Conservation (phyloP, 1,284 basidiomycete genomes). For the Sporisorium reilianum region DNA sequence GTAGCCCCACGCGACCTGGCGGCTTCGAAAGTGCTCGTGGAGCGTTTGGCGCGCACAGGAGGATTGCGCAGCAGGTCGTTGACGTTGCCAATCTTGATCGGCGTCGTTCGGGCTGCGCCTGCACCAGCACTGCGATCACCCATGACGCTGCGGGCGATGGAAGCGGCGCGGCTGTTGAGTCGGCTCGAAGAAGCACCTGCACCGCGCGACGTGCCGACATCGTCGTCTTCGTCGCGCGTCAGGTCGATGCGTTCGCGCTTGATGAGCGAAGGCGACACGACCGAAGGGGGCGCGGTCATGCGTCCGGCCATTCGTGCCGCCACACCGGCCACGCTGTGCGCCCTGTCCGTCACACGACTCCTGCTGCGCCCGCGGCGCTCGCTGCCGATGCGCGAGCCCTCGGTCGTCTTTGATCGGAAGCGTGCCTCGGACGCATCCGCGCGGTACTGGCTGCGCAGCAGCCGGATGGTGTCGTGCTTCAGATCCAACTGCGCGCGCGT, state of each 20-base stretch:
- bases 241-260: constrained; percentile 9
- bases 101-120: neutral
- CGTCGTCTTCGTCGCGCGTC: neutral
- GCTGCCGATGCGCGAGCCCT: constrained; percentile 1
- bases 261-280: constrained; percentile 1
- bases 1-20: no score
- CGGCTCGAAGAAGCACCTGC: no score
- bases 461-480: constrained; percentile 16
- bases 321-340: no score
- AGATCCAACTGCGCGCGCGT: neutral
- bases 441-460: constrained; percentile 8
- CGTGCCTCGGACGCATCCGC: neutral
- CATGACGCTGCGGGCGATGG: neutral
- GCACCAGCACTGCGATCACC: neutral
- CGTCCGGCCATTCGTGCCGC: neutral
- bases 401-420: neutral
- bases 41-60: no score
- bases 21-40: no score
- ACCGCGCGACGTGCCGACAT: neutral
- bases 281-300: neutral
- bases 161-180: neutral
- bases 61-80: constrained; percentile 7
- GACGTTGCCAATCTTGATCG: constrained; percentile 15
- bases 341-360: constrained; percentile 6
- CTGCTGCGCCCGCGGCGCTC: constrained; percentile 13